A percentile compares a stretch with the other conserved stretches of the same genome.
These are phyloP conservation scores for Aspergillus sp. DNA, from an alignment of 2,329 filamentous ascomycete species.

Conservation along the genomic window DNA sequence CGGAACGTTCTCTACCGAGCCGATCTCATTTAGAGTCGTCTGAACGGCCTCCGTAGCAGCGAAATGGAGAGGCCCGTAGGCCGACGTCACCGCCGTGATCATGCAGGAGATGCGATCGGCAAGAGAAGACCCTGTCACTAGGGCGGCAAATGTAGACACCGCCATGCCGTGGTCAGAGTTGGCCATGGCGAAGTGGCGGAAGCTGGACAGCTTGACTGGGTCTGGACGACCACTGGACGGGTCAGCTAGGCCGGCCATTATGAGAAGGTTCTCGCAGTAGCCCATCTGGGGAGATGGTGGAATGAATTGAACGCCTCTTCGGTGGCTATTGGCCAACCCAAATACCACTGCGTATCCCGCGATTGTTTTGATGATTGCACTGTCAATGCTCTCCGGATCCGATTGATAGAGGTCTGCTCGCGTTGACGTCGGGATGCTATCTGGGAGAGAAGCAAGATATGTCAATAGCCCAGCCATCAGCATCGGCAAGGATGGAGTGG, in stretches of 20 bases:
- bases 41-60: constrained; percentile 60
- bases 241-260: constrained; percentile 54
- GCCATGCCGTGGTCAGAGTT: constrained; percentile 62
- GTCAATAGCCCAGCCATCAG: constrained; percentile 30
- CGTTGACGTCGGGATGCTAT: constrained; percentile 20
- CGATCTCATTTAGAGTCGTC: constrained; percentile 31
- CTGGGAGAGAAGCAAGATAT: constrained; percentile 21
- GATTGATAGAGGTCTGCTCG: constrained; percentile 24
- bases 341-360: constrained; percentile 27
- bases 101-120: constrained; percentile 56
- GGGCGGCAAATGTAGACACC: constrained; percentile 55
- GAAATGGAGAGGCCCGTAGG: constrained; percentile 59
- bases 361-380: constrained; percentile 23
- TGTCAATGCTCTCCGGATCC: constrained; percentile 18
- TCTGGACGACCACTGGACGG: constrained; percentile 48
- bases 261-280: constrained; percentile 57
- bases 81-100: constrained; percentile 53
- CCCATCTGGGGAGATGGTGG: constrained; percentile 39
- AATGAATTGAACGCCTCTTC: constrained; percentile 16
- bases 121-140: constrained; percentile 57
- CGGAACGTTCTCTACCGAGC: constrained; percentile 25
- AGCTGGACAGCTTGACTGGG: constrained; percentile 44
- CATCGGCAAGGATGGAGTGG: constrained; percentile 24
- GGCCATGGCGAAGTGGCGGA: constrained; percentile 56
- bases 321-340: constrained; percentile 25